phyloP scores from a whole-genome alignment of 1,284 basidiomycete species.

The Exobasidium rhododendri region DNA sequence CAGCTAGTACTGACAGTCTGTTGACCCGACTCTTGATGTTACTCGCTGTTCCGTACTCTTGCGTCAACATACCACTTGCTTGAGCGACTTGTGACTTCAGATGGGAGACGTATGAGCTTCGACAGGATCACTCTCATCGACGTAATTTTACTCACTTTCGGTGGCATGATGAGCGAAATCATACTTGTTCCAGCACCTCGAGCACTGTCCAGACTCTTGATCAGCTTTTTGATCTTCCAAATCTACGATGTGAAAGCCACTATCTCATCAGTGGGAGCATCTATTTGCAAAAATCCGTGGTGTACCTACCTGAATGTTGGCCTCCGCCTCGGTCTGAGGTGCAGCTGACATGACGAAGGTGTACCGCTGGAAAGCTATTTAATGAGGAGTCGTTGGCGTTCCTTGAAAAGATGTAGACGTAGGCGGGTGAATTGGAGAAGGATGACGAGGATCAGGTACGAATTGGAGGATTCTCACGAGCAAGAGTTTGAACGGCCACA shows the following conservation, averaged over 20 bases:
- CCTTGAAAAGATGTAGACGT: no score
- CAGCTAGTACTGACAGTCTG: constrained; percentile 91
- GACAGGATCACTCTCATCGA: no score
- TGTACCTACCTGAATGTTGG: constrained; percentile 21
- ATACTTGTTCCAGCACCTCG: constrained; percentile 85
- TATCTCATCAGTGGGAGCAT: background rate
- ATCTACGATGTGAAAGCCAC: constrained; percentile 48
- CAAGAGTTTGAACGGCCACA: no score
- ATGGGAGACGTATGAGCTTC: background rate
- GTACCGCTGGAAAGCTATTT: no score
- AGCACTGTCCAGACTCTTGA: constrained; percentile 52
- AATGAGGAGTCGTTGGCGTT: no score
- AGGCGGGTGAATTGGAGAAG: no score
- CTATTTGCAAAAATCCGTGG: no score
- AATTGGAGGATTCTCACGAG: no score
- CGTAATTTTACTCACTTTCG: constrained; percentile 65
- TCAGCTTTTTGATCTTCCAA: constrained; percentile 90
- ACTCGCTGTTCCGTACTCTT: constrained; percentile 79
- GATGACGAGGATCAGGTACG: no score
- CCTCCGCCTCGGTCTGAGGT: constrained; percentile 21
- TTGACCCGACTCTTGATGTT: constrained; percentile 99
- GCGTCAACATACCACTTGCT: constrained; percentile 89
- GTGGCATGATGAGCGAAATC: constrained; percentile 96
- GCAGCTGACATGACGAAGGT: constrained; percentile 2
- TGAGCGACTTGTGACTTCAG: constrained; percentile 85